Evolutionary conservation across 768 basidiomycete genomes (phyloP), one percentile per base, ranked within the genome.

Genomic region (Boletus pseudopeckii): DNA sequence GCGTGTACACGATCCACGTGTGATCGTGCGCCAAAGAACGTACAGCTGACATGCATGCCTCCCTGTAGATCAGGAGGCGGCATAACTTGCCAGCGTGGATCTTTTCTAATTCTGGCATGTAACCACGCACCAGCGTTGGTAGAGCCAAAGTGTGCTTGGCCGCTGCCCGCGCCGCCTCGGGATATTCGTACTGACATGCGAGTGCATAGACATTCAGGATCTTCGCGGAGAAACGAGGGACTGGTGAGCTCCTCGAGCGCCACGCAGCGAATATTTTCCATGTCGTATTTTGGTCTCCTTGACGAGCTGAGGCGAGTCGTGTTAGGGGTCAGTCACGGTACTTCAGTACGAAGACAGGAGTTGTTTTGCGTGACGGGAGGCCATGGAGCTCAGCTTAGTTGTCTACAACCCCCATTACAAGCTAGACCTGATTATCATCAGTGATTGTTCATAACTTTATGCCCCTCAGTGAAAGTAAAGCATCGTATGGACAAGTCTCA

Each of bases 181-280:
- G 48, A 9, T 34, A 18, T 26, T 36, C 33, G 46, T 53, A 8
- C 7, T n/a, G 53, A 11, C 60, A 65, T 7, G 57, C 60, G 10
- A 64, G 42, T 8, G 40, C 54, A 41, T 54, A 65, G 5, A 52
- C 11, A 5, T 10, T 18, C 32, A 62, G 57, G 55, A 30, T 60
- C 53, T n/a, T 22, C 1, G 3, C 9, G 14, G 24, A 62, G 59
- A 5, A 62, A 1, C 0, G 28, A 32, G 3, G 48, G 48, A 1
- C 44, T 22, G 18, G 30, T n/a, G 9, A 63, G 55, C 6, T 41
- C 48, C 22, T 17, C 4, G 28, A 64, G 50, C 15, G 41, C 48
- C n/a, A 33, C 15, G 15, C 15, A 15, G 14, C 33, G 53, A 17
- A 28, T 13, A 4, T 41, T 43, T 9, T 46, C 40, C 64, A 63